Evolutionary conservation across 2,329 filamentous ascomycete genomes (phyloP).

Genomic region (Pyrenochaeta sp.): DNA sequence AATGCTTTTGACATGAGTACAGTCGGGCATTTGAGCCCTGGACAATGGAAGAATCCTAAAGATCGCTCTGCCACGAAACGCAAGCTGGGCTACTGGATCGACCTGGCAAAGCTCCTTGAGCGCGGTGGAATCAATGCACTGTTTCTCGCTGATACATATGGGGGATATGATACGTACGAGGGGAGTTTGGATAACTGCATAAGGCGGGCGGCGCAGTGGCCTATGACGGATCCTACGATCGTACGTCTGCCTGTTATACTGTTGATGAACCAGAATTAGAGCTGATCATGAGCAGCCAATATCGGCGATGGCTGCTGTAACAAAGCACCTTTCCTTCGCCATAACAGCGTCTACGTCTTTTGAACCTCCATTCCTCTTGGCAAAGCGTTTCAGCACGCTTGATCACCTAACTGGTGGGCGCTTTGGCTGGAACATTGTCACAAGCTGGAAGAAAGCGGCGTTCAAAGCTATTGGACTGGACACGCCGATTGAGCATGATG

Average conservation of each 20-base stretch:
- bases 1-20: slow-evolving; percentile 74
- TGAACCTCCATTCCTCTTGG: slow-evolving; percentile 68
- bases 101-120: slow-evolving; percentile 69
- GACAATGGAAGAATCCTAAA: slow-evolving; percentile 73
- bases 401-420: slow-evolving; percentile 69
- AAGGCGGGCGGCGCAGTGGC: slow-evolving; percentile 69
- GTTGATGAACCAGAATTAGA: neutral
- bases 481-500: slow-evolving; percentile 66
- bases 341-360: slow-evolving; percentile 71
- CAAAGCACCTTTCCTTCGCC: slow-evolving; percentile 69
- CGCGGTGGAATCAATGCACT: slow-evolving; percentile 69
- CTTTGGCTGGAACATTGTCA: slow-evolving; percentile 74
- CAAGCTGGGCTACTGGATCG: slow-evolving; percentile 69
- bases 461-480: slow-evolving; percentile 70
- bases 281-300: slow-evolving; percentile 43
- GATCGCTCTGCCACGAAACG: slow-evolving; percentile 70
- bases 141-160: slow-evolving; percentile 72
- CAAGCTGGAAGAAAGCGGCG: slow-evolving; percentile 68
- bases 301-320: slow-evolving; percentile 72
- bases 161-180: slow-evolving; percentile 70
- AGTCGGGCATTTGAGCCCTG: slow-evolving; percentile 69
- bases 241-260: slow-evolving; percentile 47
- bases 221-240: slow-evolving; percentile 70
- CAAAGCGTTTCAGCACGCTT: slow-evolving; percentile 68
- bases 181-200: slow-evolving; percentile 68